Base-by-base conservation (phyloP, 2,329 filamentous ascomycete species). In the Coniochaeta sp. region DNA sequence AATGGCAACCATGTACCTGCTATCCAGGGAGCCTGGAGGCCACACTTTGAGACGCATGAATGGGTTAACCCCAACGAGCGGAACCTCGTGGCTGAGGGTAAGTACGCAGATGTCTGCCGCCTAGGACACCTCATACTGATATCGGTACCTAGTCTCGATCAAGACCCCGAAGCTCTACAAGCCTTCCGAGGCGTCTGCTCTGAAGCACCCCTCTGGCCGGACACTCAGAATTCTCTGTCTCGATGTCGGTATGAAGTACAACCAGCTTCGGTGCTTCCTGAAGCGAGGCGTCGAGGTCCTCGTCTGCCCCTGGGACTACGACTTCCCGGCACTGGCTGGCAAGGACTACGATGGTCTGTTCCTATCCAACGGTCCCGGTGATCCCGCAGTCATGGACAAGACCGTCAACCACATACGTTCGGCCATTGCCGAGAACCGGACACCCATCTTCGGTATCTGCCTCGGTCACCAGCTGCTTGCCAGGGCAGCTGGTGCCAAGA, bases 201-300 rank as follows among this genome's bases (percentile, higher is more conserved):
- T 95, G 62, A 86, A 89, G 71, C 91, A 96, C 71, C 87, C 91
- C 35, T 95, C 90, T 52, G 94, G 92, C 56, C 87, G 91, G 61
- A 79, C 86, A 48, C 79, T 97, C 53, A 89, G 91, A 65, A 85
- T 99, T 55, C 77, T 97, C 49, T 96, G 91, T 67, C 82, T 99
- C 60, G 94, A 99, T 73, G 92, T 99, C 60, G 94, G 94, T 68
- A 85, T 97, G 77, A 99, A 99, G 74, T 96, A 89, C 75, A 99
- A 97, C 74, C 94, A 99, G 74, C 79, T 99, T 61, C 83, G 94
- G 60, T 99, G 94, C 74, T 85, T 99, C 63, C 78, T 99, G 54
- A 86, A 84, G 63, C 85, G 94, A 60, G 94, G 94, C 51, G 87
- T 97, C 52, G 94, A 99, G 68, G 91, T 97, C 48, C 74, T 96